Evolutionary conservation across 2,329 filamentous ascomycete species (phyloP), one percentile per base, ranked within the genome.

Genomic region (Microcyclospora pomicola): DNA sequence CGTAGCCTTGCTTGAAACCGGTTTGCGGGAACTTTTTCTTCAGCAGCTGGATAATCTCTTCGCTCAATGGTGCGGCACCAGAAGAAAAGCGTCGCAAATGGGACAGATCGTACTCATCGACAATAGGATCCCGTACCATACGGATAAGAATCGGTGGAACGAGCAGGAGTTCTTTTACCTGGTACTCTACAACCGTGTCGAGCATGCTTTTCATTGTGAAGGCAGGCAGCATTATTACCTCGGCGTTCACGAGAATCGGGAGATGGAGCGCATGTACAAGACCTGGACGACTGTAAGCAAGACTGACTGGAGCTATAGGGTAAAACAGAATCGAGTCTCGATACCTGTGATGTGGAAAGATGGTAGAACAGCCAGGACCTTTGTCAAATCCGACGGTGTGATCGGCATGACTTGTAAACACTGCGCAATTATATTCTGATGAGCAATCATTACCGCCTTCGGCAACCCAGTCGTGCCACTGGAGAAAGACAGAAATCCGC

Each of bases 1-100:
- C 77, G 48, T 79, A 80, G 2, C 72, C 73, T 47, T 77, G 75
- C 51, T 74, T 77, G 55, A 80, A 76, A 0, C 72, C 73, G 0
- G 69, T 73, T 1, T 66, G 58, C 0, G 75, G 75, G 48, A 77
- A 79, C 34, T 66, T 68, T 42, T 64, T 60, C 40, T 71, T 56
- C 11, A 80, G 59, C 15, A 69, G 62, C 15, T 69, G 64, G 12
- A 79, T 62, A 38, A 80, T 69, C 50, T 79, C 70, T 5, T 63
- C 60, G 2, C 63, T 65, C 2, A 76, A 55, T 0, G 75, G 76
- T 0, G 76, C 76, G 0, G 75, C 75, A 6, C 75, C 75, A 1
- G 68, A 74, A 0, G 68, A 71, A 52, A 79, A 75, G 0, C 71
- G 64, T 15, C 61, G 62, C 2, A 80, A 55, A 45, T 67, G 67